Percentiles rank a stretch among this genome's conserved stretches.
phyloP scores from a whole-genome alignment of 2,329 filamentous ascomycete species.

The Massarina eburnea region DNA sequence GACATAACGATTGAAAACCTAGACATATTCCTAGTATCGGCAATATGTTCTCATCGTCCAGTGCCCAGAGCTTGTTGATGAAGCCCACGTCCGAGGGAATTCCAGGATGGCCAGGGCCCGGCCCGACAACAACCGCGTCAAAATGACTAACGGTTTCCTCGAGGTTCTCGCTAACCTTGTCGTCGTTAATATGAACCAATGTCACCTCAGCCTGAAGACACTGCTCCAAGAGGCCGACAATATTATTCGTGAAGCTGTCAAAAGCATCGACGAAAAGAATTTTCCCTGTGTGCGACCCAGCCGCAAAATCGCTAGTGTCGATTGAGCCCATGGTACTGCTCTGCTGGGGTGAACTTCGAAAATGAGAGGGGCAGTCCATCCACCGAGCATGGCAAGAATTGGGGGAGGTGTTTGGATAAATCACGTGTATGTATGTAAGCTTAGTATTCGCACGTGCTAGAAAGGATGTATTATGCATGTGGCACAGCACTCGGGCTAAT shows the following conservation, averaged over 20 bases:
- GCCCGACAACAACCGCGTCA: constrained; percentile 81
- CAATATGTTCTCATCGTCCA: constrained; percentile 59
- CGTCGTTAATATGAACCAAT: constrained; percentile 66
- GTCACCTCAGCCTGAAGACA: constrained; percentile 67
- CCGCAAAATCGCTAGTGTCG: neutral
- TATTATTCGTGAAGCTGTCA: constrained; percentile 92
- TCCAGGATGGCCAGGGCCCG: constrained; percentile 78
- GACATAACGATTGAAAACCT: constrained; percentile 77
- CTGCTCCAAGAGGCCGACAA: constrained; percentile 74
- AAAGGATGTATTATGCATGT: too few relatives aligned
- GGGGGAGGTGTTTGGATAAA: neutral
- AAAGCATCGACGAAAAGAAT: constrained; percentile 90
- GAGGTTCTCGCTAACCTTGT: constrained; percentile 26
- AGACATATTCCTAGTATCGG: constrained; percentile 84
- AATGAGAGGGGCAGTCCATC: neutral
- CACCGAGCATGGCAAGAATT: neutral
- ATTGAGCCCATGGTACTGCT: neutral
- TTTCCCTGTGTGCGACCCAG: constrained; percentile 8
- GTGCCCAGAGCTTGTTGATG: constrained; percentile 71
- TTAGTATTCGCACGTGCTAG: neutral
- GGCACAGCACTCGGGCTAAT: too few relatives aligned
- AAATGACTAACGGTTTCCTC: constrained; percentile 57
- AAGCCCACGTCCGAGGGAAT: constrained; percentile 72
- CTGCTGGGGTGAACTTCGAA: neutral
- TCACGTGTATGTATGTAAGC: neutral